These are phyloP conservation scores for Lophiostoma macrostomum DNA, from an alignment of 495 filamentous ascomycete species.

Conservation along the genomic window DNA sequence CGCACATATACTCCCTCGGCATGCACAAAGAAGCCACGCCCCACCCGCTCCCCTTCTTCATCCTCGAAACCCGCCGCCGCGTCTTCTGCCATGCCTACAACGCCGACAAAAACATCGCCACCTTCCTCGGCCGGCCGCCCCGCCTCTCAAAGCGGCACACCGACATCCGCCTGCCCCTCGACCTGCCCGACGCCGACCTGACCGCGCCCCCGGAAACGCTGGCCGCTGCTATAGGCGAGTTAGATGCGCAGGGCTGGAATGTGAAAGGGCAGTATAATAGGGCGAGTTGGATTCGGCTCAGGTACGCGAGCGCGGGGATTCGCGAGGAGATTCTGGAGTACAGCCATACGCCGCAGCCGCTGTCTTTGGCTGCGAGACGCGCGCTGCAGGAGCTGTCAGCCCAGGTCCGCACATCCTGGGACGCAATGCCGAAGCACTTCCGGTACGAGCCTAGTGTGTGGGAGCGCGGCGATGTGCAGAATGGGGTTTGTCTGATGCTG, in stretches of 20 bases:
- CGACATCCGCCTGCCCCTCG: conserved; percentile 19
- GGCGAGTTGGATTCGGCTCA: background rate
- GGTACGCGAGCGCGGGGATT: background rate
- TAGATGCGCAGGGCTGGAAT: conserved; percentile 26
- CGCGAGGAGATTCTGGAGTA: conserved; percentile 27
- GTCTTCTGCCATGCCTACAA: conserved; percentile 10
- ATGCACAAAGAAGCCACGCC: conserved; percentile 18
- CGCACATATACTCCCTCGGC: conserved; percentile 22
- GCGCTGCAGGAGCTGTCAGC: conserved; percentile 8
- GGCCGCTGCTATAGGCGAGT: background rate
- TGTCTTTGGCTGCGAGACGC: background rate
- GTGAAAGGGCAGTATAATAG: background rate
- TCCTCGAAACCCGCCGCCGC: conserved; percentile 12
- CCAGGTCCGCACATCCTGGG: conserved; percentile 3
- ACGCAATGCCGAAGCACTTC: background rate
- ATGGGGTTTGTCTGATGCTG: conserved; percentile 3
- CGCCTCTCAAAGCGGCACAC: conserved; percentile 18
- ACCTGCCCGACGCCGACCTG: conserved; percentile 18
- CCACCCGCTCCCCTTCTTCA: conserved; percentile 7
- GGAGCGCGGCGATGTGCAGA: background rate
- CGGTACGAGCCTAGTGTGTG: conserved; percentile 14
- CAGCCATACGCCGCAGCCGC: conserved; percentile 1
- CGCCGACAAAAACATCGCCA: conserved; percentile 18
- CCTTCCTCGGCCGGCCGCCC: conserved; percentile 24
- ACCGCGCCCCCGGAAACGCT: background rate